Percentiles rank a stretch among this genome's conserved stretches.
These are phyloP conservation scores for Planoprotostelium fungivorum DNA, from an alignment of 78 protist species.

Conservation along the genomic window DNA sequence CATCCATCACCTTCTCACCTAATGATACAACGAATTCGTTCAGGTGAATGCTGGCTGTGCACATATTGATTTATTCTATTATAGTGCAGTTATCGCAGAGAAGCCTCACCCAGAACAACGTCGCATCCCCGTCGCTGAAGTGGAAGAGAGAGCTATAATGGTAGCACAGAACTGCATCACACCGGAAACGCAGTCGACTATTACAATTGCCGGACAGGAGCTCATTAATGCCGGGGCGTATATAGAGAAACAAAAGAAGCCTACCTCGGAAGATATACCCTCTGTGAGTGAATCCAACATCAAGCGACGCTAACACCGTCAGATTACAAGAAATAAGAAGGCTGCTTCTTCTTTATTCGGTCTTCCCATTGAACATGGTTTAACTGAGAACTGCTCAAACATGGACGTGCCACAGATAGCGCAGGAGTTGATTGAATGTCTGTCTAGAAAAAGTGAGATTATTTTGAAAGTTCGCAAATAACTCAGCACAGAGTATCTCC, in stretches of 20 bases:
- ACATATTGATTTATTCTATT: no score
- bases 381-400: background rate
- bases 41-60: no score
- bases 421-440: background rate
- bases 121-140: background rate
- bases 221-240: no score
- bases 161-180: no score
- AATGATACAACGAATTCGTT: no score
- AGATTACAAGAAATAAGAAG: background rate
- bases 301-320: background rate
- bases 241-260: no score
- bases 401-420: background rate
- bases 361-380: background rate
- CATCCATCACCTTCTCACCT: background rate
- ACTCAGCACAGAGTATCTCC: background rate
- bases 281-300: no score
- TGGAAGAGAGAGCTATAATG: background rate
- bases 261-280: no score
- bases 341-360: background rate
- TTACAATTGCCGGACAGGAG: no score
- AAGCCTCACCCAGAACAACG: background rate
- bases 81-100: no score
- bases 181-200: no score
- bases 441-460: background rate
- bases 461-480: background rate